phyloP scores from a whole-genome alignment of 768 basidiomycete species.

The Leccinum arenicola region DNA sequence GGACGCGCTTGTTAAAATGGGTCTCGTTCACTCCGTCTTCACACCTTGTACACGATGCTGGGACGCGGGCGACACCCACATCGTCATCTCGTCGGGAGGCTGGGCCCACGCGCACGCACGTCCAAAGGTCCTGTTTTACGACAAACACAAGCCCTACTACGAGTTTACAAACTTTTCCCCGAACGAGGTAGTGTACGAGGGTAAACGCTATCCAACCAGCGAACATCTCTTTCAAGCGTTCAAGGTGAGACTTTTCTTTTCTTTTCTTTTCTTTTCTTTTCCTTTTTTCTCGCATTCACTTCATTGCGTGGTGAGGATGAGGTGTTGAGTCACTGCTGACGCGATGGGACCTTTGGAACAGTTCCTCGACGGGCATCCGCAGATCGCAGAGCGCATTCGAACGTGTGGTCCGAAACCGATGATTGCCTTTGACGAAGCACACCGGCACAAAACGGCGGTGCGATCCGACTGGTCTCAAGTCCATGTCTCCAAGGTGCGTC shows the following conservation, averaged over 20 bases:
- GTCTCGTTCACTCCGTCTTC: slow-evolving; percentile 15
- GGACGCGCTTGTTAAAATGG: slow-evolving; percentile 13
- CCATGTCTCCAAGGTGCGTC: slow-evolving; percentile 56
- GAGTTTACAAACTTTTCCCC: slow-evolving; percentile 74
- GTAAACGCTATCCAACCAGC: slow-evolving; percentile 67
- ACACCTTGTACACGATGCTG: slow-evolving; percentile 21
- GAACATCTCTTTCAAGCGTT: slow-evolving; percentile 79
- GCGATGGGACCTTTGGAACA: slow-evolving; percentile 19
- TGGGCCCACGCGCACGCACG: slow-evolving; percentile 26
- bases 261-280: neutral
- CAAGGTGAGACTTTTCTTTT: too few relatives aligned
- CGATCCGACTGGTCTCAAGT: slow-evolving; percentile 65
- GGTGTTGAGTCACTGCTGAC: slow-evolving; percentile 1
- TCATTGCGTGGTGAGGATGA: neutral
- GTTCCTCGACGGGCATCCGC: slow-evolving; percentile 60
- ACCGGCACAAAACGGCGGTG: slow-evolving; percentile 58
- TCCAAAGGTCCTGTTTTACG: slow-evolving; percentile 53
- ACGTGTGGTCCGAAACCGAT: slow-evolving; percentile 60
- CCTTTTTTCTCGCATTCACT: neutral
- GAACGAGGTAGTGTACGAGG: slow-evolving; percentile 62
- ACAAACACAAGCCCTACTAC: slow-evolving; percentile 62
- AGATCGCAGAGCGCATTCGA: slow-evolving; percentile 68
- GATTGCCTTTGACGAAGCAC: slow-evolving; percentile 63
- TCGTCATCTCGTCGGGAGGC: slow-evolving; percentile 24
- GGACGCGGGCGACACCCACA: slow-evolving; percentile 29